phyloP scores from a whole-genome alignment of 106 monocot genomes.

The Narthecium ossifragum region DNA sequence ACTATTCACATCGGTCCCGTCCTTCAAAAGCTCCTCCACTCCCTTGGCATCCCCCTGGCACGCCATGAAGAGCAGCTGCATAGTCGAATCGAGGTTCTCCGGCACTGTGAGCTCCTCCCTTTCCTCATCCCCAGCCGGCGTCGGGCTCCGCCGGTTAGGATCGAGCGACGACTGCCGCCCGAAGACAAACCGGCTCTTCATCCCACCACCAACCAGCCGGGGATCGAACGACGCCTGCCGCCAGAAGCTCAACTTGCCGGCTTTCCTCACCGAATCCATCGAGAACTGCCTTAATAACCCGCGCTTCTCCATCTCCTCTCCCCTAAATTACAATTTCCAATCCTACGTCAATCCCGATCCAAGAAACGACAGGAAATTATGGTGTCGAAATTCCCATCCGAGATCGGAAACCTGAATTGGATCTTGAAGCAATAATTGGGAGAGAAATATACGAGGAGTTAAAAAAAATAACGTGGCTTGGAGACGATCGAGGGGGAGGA shows the following conservation, averaged over 20 bases:
- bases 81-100: constrained; percentile 82
- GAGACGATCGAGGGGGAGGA: no score
- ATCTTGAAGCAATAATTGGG: no score
- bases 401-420: no score
- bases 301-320: no score
- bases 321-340: no score
- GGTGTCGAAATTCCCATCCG: no score
- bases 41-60: constrained; percentile 60
- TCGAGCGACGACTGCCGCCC: constrained; percentile 82
- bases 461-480: no score
- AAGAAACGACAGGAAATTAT: no score
- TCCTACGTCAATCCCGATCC: no score
- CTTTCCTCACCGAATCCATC: constrained; percentile 29
- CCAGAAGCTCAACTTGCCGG: constrained; percentile 45
- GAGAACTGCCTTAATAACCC: constrained; percentile 77
- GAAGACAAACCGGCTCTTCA: constrained; percentile 25
- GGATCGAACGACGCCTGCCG: constrained; percentile 71
- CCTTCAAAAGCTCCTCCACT: constrained; percentile 55
- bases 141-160: constrained; percentile 44
- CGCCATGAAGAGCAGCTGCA: constrained; percentile 88
- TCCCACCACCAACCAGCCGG: not conserved
- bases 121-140: no score
- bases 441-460: no score
- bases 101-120: constrained; percentile 59
- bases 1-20: constrained; percentile 87